Evolutionary conservation across 2,329 filamentous ascomycete species (phyloP).

Genomic region (Phaeosphaeriaceae sp.): DNA sequence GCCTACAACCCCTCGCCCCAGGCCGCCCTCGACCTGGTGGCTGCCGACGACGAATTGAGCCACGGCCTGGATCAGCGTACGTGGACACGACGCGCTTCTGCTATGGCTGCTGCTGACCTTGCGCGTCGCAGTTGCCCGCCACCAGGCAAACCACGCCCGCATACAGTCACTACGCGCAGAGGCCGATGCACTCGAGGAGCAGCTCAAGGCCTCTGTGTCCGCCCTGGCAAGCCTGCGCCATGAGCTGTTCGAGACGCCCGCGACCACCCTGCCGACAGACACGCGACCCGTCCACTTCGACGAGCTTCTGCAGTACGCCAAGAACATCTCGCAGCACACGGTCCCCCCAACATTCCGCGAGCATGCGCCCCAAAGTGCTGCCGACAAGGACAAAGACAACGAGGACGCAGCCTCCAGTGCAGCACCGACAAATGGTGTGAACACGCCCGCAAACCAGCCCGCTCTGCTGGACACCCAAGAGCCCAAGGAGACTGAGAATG

Average conservation of each 20-base stretch:
- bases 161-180: slow-evolving; percentile 73
- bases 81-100: slow-evolving; percentile 1
- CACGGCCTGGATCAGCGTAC: slow-evolving; percentile 71
- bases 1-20: slow-evolving; percentile 78
- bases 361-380: slow-evolving; percentile 24
- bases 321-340: slow-evolving; percentile 80
- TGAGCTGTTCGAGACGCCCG: slow-evolving; percentile 67
- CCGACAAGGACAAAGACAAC: slow-evolving; percentile 27
- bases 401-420: slow-evolving; percentile 28
- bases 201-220: slow-evolving; percentile 74
- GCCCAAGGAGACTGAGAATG: slow-evolving; percentile 18
- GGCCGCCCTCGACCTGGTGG: slow-evolving; percentile 72
- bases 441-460: slow-evolving; percentile 37
- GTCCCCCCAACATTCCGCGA: slow-evolving; percentile 67
- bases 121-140: slow-evolving; percentile 66
- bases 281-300: slow-evolving; percentile 66
- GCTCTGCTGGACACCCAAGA: slow-evolving; percentile 25
- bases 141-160: slow-evolving; percentile 76
- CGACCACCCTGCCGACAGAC: slow-evolving; percentile 48
- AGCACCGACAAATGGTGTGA: slow-evolving; percentile 36
- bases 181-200: slow-evolving; percentile 70
- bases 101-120: slow-evolving; percentile 9
- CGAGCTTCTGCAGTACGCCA: slow-evolving; percentile 78
- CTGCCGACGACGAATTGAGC: slow-evolving; percentile 72
- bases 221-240: slow-evolving; percentile 76